Conservation (phyloP, 1,284 basidiomycete species). For the Chalciporus sp. region DNA sequence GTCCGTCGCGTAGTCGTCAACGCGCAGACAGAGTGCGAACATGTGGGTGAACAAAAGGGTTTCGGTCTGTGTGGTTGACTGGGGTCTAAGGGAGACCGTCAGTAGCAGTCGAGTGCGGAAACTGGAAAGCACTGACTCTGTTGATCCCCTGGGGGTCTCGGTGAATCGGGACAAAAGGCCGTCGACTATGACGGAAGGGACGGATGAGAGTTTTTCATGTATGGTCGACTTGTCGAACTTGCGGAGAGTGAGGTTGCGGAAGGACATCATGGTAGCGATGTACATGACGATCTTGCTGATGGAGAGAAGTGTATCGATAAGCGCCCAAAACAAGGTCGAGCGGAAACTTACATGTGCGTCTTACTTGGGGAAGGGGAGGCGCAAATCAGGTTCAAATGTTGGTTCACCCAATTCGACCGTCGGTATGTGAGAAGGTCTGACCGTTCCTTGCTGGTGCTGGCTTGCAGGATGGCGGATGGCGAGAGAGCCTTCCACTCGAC, state of each 20-base stretch:
- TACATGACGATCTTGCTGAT: conserved; percentile 77
- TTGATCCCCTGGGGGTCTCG: conserved; percentile 65
- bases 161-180: conserved; percentile 81
- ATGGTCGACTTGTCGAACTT: conserved; percentile 53
- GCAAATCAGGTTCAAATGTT: conserved; percentile 52
- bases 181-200: conserved; percentile 71
- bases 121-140: conserved; percentile 46
- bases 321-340: not conserved
- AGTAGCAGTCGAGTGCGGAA: not conserved
- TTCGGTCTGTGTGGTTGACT: conserved; percentile 69
- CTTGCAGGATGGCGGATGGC: conserved; percentile 53
- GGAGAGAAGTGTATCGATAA: not conserved
- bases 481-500: conserved; percentile 73
- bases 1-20: conserved; percentile 79
- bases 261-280: conserved; percentile 75
- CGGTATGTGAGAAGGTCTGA: conserved; percentile 60
- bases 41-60: conserved; percentile 76
- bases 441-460: conserved; percentile 51
- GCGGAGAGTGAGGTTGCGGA: conserved; percentile 52
- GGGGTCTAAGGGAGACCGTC: conserved; percentile 45
- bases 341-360: conserved; percentile 51
- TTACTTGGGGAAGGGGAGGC: conserved; percentile 53
- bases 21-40: conserved; percentile 75
- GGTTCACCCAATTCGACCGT: conserved; percentile 69
- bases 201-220: conserved; percentile 54